A percentile compares a stretch with the other conserved stretches of the same genome.
Conservation (phyloP, 1,284 basidiomycete species). For the Apiotrichum sp. region DNA sequence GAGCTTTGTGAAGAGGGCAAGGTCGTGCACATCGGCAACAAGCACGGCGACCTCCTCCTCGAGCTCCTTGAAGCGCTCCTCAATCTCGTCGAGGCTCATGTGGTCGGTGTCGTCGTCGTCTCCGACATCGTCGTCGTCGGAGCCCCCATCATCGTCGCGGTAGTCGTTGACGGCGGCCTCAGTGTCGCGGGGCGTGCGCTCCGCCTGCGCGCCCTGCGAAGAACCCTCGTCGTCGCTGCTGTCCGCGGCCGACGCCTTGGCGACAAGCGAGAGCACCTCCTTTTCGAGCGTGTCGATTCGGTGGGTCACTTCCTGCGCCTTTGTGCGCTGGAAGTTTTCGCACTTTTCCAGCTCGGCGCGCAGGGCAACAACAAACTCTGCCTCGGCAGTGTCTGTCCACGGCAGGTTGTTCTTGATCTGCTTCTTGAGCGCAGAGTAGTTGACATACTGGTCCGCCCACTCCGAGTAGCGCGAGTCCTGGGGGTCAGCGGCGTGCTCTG, state of each 20-base stretch:
- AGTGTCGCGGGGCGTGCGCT: slow-evolving; percentile 27
- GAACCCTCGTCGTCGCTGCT: slow-evolving; percentile 45
- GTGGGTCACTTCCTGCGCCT: slow-evolving; percentile 75
- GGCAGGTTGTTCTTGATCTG: slow-evolving; percentile 61
- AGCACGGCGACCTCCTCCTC: slow-evolving; percentile 66
- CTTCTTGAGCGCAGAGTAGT: slow-evolving; percentile 83
- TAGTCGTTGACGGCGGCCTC: slow-evolving; percentile 48
- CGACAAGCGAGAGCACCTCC: slow-evolving; percentile 68
- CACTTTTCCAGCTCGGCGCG: slow-evolving; percentile 91
- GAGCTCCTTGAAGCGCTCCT: slow-evolving; percentile 80
- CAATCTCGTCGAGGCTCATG: slow-evolving; percentile 65
- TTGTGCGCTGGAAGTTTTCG: slow-evolving; percentile 86
- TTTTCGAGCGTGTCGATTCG: slow-evolving; percentile 76
- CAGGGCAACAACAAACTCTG: slow-evolving; percentile 69
- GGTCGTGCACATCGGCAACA: slow-evolving; percentile 96
- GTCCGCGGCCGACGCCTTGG: slow-evolving; percentile 26
- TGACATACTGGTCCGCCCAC: slow-evolving; percentile 84
- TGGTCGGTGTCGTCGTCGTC: slow-evolving; percentile 48
- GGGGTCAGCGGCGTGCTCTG: slow-evolving; percentile 4
- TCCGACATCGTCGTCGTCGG: slow-evolving; percentile 51
- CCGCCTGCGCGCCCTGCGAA: slow-evolving; percentile 7
- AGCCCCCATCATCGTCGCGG: slow-evolving; percentile 52
- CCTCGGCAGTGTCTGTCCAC: slow-evolving; percentile 76
- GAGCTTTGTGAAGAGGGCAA: slow-evolving; percentile 89
- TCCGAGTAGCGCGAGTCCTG: slow-evolving; percentile 79